Conservation (phyloP, 1,284 basidiomycete species). For the Leccinum subfulvum region DNA sequence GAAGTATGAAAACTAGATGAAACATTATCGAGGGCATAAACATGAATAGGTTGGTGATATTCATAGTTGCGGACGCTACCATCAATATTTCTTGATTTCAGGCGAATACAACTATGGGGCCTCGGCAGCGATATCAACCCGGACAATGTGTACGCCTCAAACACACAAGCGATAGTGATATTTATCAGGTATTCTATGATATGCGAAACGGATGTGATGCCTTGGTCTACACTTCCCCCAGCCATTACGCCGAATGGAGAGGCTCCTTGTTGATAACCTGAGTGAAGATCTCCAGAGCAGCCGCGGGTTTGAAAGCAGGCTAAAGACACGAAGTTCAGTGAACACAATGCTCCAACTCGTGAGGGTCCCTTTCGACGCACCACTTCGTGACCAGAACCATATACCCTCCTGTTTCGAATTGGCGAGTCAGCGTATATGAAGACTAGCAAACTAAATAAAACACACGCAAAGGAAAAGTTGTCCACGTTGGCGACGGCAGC, state of each 20-base stretch:
- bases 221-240: not conserved
- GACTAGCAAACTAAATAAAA: constrained; percentile 8
- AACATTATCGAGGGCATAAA: no score
- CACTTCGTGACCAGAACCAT: constrained; percentile 56
- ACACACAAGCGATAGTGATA: not conserved
- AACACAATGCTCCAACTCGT: not conserved
- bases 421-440: not conserved
- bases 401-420: constrained; percentile 43
- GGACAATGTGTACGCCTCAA: not conserved
- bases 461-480: constrained; percentile 62
- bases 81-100: not conserved
- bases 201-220: not conserved
- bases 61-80: no score
- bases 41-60: no score
- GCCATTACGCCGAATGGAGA: constrained; percentile 49
- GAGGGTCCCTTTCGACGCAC: constrained; percentile 36
- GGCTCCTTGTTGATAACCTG: constrained; percentile 52
- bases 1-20: no score
- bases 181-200: not conserved
- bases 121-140: not conserved
- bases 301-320: constrained; percentile 60
- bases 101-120: not conserved
- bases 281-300: constrained; percentile 54
- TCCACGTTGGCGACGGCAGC: constrained; percentile 63
- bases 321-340: constrained; percentile 24